These are phyloP conservation scores for Nissolia schottii DNA, from an alignment of 306 rosid species.

Conservation along the genomic window DNA sequence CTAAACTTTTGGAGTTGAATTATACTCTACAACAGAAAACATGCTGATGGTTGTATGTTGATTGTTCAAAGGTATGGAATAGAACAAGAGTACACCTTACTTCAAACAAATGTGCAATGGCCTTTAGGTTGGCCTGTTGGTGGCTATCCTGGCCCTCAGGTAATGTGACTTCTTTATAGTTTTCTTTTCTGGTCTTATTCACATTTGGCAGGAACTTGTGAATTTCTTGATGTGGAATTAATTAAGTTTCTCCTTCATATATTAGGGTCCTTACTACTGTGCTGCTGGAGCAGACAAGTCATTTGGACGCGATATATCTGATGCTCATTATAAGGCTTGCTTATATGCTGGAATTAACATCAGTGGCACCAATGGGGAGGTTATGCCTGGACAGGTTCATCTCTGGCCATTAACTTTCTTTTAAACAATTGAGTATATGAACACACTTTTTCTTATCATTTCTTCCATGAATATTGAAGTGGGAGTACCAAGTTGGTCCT, in stretches of 20 bases:
- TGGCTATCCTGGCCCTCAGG: slow-evolving; percentile 99
- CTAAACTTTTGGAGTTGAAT: slow-evolving; percentile 20
- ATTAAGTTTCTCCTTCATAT: slow-evolving; percentile 1
- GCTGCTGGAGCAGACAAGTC: slow-evolving; percentile 96
- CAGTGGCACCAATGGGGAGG: slow-evolving; percentile 98
- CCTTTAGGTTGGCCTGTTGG: slow-evolving; percentile 98
- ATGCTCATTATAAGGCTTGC: slow-evolving; percentile 99
- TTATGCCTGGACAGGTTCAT: slow-evolving; percentile 99
- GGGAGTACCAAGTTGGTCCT: slow-evolving; percentile 99
- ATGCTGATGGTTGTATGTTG: slow-evolving; percentile 32
- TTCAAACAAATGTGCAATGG: slow-evolving; percentile 88
- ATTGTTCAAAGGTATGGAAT: slow-evolving; percentile 78
- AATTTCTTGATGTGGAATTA: not conserved
- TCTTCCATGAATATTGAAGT: slow-evolving; percentile 46
- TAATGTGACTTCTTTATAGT: slow-evolving; percentile 19
- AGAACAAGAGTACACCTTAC: slow-evolving; percentile 98
- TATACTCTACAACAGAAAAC: slow-evolving; percentile 12
- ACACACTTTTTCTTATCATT: slow-evolving; percentile 15
- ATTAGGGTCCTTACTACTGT: slow-evolving; percentile 96
- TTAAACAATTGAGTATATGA: slow-evolving; percentile 14
- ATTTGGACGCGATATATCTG: slow-evolving; percentile 97
- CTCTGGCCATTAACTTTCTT: slow-evolving; percentile 17
- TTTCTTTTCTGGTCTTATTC: slow-evolving; percentile 4
- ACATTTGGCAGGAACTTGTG: not conserved
- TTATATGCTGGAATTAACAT: slow-evolving; percentile 93